These are phyloP conservation scores for Didymella arachidicola DNA, from an alignment of 2,329 filamentous ascomycete genomes.

Conservation along the genomic window DNA sequence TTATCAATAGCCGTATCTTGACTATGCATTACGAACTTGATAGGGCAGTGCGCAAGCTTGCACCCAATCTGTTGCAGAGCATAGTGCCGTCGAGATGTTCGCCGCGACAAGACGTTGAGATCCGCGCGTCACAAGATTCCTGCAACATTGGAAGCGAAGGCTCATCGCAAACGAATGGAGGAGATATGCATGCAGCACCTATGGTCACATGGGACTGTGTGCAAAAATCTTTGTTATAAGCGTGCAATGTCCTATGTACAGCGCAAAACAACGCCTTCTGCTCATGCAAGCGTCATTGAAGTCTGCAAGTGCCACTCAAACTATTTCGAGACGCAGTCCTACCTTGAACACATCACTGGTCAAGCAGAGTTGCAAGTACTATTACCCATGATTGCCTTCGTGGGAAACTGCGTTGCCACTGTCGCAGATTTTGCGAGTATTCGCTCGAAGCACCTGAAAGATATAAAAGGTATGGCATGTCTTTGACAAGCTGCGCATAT, in stretches of 20 bases:
- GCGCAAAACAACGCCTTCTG: neutral
- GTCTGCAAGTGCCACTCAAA: too few species aligned
- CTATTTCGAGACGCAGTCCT: too few species aligned
- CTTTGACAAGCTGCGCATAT: constrained; percentile 20
- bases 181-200: neutral
- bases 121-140: neutral
- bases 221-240: too few species aligned
- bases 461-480: constrained; percentile 23
- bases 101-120: neutral
- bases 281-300: neutral
- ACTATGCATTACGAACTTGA: too few species aligned
- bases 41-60: too few species aligned
- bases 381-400: neutral
- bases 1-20: neutral
- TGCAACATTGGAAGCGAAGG: neutral
- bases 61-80: too few species aligned
- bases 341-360: neutral
- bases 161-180: neutral
- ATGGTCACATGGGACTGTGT: neutral
- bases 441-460: neutral
- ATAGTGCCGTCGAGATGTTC: too few species aligned
- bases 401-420: neutral
- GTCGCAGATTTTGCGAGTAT: neutral
- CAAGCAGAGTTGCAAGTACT: too few species aligned
- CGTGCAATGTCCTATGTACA: neutral